phyloP scores from a whole-genome alignment of 345 rosid genomes.

The Xanthoceras sorbifolium region DNA sequence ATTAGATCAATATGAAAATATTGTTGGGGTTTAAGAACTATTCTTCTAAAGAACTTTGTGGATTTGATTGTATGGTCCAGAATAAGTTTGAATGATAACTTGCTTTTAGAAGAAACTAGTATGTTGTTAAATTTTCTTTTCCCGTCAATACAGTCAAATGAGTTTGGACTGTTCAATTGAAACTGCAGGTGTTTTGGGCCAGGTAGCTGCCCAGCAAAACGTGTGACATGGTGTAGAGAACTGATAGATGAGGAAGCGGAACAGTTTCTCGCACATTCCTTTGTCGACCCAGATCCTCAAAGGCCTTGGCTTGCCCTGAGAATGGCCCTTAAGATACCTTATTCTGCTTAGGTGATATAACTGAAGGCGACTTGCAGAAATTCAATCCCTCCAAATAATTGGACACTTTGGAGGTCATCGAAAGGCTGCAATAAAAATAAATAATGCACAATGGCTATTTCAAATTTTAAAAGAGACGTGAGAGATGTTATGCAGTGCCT shows the following conservation, averaged over 20 bases:
- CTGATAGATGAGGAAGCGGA: constrained; percentile 86
- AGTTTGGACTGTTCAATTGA: not conserved
- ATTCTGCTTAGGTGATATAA: constrained; percentile 48
- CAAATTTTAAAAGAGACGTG: not conserved
- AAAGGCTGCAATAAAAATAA: not conserved
- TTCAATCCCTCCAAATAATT: not conserved
- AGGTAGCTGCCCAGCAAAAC: constrained; percentile 70
- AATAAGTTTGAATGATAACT: not conserved
- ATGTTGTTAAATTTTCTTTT: not conserved
- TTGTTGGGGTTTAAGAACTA: not conserved
- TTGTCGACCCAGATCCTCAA: constrained; percentile 73
- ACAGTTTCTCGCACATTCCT: constrained; percentile 70
- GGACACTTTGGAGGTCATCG: not conserved
- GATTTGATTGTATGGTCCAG: not conserved
- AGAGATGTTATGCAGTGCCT: not conserved
- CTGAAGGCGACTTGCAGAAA: not conserved
- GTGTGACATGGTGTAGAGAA: constrained; percentile 86
- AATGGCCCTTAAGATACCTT: constrained; percentile 76
- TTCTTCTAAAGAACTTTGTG: not conserved
- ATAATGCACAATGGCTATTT: not conserved
- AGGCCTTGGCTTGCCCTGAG: constrained; percentile 82
- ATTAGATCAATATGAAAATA: not conserved
- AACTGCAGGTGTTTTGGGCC: constrained; percentile 81
- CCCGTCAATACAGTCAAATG: not conserved
- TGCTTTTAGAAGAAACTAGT: not conserved